Evolutionary conservation across 768 basidiomycete species (phyloP), one percentile per base, ranked within the genome.

Genomic region (Rhizopogon sp.): DNA sequence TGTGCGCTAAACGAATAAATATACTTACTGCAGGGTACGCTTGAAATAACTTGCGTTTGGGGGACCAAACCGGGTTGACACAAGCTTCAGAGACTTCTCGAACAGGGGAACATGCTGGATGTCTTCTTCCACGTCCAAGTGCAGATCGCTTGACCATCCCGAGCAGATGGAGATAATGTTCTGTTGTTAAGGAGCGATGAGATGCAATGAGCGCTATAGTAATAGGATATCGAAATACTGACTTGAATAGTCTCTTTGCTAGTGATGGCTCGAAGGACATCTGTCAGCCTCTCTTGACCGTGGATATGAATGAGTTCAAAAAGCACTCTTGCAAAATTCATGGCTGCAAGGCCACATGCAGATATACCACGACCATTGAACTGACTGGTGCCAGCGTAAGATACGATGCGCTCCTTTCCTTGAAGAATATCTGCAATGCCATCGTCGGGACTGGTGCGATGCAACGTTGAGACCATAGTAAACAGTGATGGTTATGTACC

Each of bases 311-410:
- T 16, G 14, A 49, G 47, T 22, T 49, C 47, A 25, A 35, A 49
- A 16, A 49, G 14, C 6, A 82, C 60, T 51, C 83, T 73, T 10
- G 79, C 82, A 57, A 83, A 85, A 62, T 87, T 87, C 62, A 87
- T 66, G 2, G 82, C 80, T 22, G 86, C 85, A 25, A 88, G 73
- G 16, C 87, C 87, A 57, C 85, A 88, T 2, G 84, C 76, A 41
- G 85, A 80, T 31, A 70, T 60, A 3, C 68, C 66, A 25, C 56
- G 68, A 10, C 74, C 72, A n/a, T 67, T 68, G 56, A 85, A 87
- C 58, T 87, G 85, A 43, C 84, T 79, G 11, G 79, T 75, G 16
- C 83, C 80, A 5, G 62, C 66, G 56, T 78, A 74, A 2, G 78
- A 80, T 39, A 80, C 72, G 37, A 79, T 69, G 39, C 65, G 62